Percentiles rank a stretch among this genome's conserved stretches.
phyloP scores from a whole-genome alignment of 176 grass and related monocot species.

The Aegilops umbellulata region DNA sequence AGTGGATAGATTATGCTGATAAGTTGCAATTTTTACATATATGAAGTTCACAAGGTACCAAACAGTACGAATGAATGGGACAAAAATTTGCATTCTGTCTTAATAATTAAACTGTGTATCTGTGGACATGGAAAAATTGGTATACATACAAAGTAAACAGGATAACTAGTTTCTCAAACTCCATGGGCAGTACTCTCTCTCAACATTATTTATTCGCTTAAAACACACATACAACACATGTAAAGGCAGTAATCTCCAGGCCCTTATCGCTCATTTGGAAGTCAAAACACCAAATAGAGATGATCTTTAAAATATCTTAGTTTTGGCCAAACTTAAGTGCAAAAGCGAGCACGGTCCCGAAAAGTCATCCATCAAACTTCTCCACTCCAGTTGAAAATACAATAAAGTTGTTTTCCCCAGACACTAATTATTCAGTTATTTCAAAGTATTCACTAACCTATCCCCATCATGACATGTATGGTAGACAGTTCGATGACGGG shows the following conservation, averaged over 20 bases:
- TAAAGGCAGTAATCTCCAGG: background rate
- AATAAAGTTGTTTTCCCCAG: background rate
- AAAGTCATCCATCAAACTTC: background rate
- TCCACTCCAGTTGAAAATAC: background rate
- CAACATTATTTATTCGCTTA: background rate
- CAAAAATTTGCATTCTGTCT: background rate
- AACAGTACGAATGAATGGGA: background rate
- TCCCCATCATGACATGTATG: background rate
- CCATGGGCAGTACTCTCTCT: background rate
- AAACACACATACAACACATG: background rate
- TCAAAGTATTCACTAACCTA: background rate
- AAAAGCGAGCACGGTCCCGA: background rate
- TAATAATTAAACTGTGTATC: background rate
- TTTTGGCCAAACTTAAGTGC: slow-evolving; percentile 3
- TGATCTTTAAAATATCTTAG: background rate
- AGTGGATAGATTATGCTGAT: background rate
- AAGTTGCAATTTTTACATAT: background rate
- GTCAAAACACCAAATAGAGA: background rate
- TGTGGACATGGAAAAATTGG: background rate
- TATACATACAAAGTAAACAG: background rate
- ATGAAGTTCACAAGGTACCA: background rate
- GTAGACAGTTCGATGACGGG: no score
- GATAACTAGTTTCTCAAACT: background rate
- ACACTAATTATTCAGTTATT: background rate
- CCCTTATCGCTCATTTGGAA: background rate